Percentiles rank a stretch among this genome's conserved stretches.
These are phyloP conservation scores for Umbelopsis sp. DNA, from an alignment of 371 early-diverging fungal genomes.

Conservation along the genomic window DNA sequence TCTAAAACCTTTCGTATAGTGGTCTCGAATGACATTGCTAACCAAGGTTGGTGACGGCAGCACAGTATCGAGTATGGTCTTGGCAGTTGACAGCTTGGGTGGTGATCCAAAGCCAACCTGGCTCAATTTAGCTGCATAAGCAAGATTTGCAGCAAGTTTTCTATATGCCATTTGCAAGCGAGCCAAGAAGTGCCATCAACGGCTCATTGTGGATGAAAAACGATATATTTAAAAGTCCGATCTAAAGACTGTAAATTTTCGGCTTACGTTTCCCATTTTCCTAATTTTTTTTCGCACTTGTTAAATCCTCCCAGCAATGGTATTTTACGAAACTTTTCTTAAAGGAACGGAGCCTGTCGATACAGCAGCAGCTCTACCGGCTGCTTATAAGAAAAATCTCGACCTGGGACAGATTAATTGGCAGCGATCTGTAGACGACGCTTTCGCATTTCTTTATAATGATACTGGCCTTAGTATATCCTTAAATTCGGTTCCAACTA, in stretches of 20 bases:
- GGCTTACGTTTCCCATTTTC: no score
- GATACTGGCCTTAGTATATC: neutral
- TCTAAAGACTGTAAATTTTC: neutral
- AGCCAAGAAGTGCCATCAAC: neutral
- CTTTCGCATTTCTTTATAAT: neutral
- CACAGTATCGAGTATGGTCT: constrained; percentile 5
- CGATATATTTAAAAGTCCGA: neutral
- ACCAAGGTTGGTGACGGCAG: neutral
- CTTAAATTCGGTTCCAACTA: neutral
- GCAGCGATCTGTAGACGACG: neutral
- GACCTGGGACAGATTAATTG: neutral
- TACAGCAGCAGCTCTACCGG: neutral
- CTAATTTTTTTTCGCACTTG: no score
- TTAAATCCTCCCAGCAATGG: neutral
- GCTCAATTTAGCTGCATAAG: constrained; percentile 1
- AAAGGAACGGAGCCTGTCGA: neutral
- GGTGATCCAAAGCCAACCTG: constrained; percentile 6
- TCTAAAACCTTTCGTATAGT: constrained; percentile 14
- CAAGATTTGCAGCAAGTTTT: constrained; percentile 6
- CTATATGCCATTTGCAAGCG: neutral
- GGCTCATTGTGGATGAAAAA: no score
- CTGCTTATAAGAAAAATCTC: neutral
- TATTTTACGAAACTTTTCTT: neutral
- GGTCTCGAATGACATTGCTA: constrained; percentile 4
- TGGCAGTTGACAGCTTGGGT: constrained; percentile 2